Conservation (phyloP, 179 eudicot genomes). For the Carnegiea gigantea region DNA sequence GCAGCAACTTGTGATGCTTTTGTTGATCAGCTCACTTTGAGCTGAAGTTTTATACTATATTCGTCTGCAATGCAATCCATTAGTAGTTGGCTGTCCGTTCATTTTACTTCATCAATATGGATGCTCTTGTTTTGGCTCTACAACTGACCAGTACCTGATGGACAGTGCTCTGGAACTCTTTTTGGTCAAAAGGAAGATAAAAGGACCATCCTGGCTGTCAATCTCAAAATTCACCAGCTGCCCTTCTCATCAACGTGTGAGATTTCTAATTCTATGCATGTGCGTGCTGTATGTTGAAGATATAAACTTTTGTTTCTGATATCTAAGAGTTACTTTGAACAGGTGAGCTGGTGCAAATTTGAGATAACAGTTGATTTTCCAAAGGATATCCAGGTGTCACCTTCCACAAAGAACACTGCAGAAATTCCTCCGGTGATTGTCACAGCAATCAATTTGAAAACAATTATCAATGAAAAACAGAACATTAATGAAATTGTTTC, state of each 20-base stretch:
- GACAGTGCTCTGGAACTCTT: slow-evolving; percentile 86
- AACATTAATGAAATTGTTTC: slow-evolving; percentile 82
- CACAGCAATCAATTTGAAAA: slow-evolving; percentile 85
- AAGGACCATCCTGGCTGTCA: slow-evolving; percentile 95
- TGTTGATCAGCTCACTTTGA: background rate
- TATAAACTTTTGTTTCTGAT: background rate
- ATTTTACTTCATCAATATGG: background rate
- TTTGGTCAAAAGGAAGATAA: slow-evolving; percentile 87
- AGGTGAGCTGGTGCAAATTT: slow-evolving; percentile 99
- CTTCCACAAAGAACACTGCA: slow-evolving; percentile 48
- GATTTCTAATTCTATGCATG: slow-evolving; percentile 22
- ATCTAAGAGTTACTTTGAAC: slow-evolving; percentile 27
- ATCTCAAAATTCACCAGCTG: slow-evolving; percentile 65
- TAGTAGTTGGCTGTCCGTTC: background rate
- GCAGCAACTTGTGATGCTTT: background rate
- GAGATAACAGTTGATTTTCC: slow-evolving; percentile 77
- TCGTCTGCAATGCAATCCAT: background rate
- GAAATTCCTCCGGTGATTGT: slow-evolving; percentile 90
- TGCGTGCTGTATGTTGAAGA: background rate
- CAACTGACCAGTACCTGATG: slow-evolving; percentile 25
- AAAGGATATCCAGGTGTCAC: slow-evolving; percentile 63
- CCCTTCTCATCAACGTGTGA: slow-evolving; percentile 67
- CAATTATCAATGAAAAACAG: slow-evolving; percentile 69
- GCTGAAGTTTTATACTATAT: background rate
- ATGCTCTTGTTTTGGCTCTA: background rate